Conservation (phyloP, 2,329 filamentous ascomycete genomes). For the Alternaria hordeiaustralica region DNA sequence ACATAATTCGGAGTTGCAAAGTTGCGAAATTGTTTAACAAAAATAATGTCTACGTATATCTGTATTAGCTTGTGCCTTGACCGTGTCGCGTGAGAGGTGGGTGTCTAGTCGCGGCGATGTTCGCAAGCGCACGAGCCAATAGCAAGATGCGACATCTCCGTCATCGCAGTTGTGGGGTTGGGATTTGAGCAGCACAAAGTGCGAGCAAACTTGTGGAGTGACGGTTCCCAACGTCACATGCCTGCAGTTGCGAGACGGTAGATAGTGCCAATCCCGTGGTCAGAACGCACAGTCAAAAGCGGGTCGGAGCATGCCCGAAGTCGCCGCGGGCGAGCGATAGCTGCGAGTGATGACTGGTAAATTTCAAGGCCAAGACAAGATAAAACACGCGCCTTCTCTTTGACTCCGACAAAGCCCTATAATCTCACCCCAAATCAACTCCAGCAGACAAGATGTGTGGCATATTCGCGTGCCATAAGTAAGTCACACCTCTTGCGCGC, state of each 20-base stretch:
- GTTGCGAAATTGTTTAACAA: constrained; percentile 7
- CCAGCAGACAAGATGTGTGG: constrained; percentile 77
- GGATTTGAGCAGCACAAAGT: constrained; percentile 1
- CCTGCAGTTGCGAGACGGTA: constrained; percentile 5
- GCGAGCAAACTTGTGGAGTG: background rate
- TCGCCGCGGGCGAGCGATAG: constrained; percentile 26
- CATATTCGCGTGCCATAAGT: constrained; percentile 95
- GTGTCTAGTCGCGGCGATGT: constrained; percentile 5
- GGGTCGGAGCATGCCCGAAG: constrained; percentile 5
- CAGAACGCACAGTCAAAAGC: background rate
- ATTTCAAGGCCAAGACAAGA: constrained; percentile 18
- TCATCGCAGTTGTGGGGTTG: constrained; percentile 11
- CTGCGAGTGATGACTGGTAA: constrained; percentile 26
- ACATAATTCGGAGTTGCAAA: constrained; percentile 31
- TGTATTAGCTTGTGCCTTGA: background rate
- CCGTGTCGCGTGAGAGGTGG: background rate
- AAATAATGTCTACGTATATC: constrained; percentile 2
- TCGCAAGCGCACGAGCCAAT: constrained; percentile 25
- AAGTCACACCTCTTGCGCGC: constrained; percentile 27
- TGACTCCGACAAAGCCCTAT: constrained; percentile 4
- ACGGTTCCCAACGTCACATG: constrained; percentile 1
- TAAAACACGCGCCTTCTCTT: background rate
- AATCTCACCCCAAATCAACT: background rate
- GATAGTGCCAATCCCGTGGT: background rate
- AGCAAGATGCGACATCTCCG: constrained; percentile 5